These are phyloP conservation scores for Podosphaera xanthii DNA, from an alignment of 2,329 filamentous ascomycete species.

Conservation along the genomic window DNA sequence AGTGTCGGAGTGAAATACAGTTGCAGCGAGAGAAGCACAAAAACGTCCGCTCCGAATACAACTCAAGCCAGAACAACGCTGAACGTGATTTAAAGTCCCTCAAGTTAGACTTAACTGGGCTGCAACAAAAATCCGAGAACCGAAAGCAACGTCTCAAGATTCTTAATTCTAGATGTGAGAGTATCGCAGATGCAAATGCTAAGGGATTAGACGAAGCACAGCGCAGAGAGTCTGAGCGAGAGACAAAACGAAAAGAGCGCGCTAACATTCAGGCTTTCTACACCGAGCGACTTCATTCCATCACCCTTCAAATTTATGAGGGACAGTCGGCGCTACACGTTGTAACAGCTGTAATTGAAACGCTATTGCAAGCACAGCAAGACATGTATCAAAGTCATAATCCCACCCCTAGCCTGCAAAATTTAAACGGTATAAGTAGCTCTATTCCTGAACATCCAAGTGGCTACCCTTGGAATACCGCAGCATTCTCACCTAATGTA, in stretches of 20 bases:
- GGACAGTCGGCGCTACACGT: constrained; percentile 4
- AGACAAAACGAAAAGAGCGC: constrained; percentile 11
- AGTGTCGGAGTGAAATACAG: constrained; percentile 30
- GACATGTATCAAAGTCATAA: constrained; percentile 7
- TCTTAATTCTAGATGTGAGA: constrained; percentile 48
- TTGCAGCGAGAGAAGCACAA: constrained; percentile 24
- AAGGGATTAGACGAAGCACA: constrained; percentile 22
- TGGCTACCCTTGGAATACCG: constrained; percentile 11
- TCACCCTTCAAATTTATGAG: constrained; percentile 6
- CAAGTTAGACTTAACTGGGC: constrained; percentile 37
- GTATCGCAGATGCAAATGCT: constrained; percentile 43
- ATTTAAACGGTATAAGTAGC: constrained; percentile 4
- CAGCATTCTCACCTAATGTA: constrained; percentile 3
- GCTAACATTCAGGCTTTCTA: constrained; percentile 10
- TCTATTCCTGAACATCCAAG: constrained; percentile 5
- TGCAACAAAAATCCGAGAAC: constrained; percentile 49
- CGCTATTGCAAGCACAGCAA: constrained; percentile 1
- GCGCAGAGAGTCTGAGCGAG: constrained; percentile 13
- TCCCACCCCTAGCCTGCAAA: constrained; percentile 8
- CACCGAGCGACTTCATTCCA: constrained; percentile 8
- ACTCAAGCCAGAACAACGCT: constrained; percentile 35
- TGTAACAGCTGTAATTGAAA: constrained; percentile 4
- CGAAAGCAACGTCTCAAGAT: constrained; percentile 48
- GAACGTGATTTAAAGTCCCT: constrained; percentile 40
- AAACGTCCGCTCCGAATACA: constrained; percentile 26